Conservation (phyloP, 2,329 filamentous ascomycete genomes). For the Sporothrix brasiliensis region DNA sequence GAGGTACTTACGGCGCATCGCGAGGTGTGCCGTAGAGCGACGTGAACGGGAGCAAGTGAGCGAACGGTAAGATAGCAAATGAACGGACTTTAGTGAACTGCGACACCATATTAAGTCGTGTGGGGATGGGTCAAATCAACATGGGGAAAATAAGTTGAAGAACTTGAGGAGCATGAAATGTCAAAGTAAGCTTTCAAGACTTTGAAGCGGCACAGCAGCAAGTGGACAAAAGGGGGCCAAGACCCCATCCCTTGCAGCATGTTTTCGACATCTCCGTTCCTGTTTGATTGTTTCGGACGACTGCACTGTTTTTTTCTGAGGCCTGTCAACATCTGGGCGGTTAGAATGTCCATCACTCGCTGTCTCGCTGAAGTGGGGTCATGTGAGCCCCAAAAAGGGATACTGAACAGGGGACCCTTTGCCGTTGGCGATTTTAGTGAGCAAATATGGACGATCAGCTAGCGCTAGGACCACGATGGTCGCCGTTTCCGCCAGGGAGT, state of each 20-base stretch:
- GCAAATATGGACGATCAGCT: neutral
- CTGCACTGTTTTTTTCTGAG: no score
- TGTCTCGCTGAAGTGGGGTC: neutral
- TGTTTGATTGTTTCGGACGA: no score
- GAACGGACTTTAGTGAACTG: neutral
- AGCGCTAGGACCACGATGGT: neutral
- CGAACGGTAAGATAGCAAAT: neutral
- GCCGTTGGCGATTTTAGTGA: neutral
- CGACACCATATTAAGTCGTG: neutral
- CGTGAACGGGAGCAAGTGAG: neutral
- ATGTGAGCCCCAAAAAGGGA: neutral
- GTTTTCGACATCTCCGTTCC: no score
- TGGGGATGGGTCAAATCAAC: no score
- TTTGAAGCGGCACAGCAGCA: no score
- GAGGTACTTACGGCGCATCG: conserved; percentile 32
- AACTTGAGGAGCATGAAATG: no score
- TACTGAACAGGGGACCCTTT: neutral
- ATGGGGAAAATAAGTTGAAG: no score
- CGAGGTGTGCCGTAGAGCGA: neutral
- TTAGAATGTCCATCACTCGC: neutral
- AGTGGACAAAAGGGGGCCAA: no score
- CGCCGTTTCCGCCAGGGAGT: neutral
- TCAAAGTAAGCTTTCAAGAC: no score
- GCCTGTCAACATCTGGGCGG: neutral
- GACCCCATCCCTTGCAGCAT: no score